phyloP scores from a whole-genome alignment of 225 moss, liverwort and hornwort species.

The Polytrichum commune region DNA sequence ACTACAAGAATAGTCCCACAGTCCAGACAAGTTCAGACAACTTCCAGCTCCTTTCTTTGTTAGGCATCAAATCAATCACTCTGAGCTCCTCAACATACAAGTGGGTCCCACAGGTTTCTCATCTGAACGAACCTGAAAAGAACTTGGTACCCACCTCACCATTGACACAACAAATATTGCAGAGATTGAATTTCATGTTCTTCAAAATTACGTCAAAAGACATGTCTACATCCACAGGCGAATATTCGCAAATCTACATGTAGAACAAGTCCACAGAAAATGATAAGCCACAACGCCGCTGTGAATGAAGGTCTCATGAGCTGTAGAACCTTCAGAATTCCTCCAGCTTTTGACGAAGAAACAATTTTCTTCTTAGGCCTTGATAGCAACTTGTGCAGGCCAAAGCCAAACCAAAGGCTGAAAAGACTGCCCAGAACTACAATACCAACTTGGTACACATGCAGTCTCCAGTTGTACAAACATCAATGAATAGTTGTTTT shows the following conservation, averaged over 20 bases:
- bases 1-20: neutral
- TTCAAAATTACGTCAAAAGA: conserved; percentile 4
- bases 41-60: neutral
- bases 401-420: neutral
- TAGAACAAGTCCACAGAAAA: conserved; percentile 11
- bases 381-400: neutral
- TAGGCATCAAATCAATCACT: neutral
- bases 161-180: neutral
- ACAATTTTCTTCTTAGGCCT: neutral
- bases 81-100: neutral
- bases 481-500: neutral
- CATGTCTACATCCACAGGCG: neutral
- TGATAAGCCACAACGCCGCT: conserved; percentile 9
- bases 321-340: conserved; percentile 1
- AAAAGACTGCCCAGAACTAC: neutral
- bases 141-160: neutral
- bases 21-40: neutral
- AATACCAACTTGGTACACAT: neutral
- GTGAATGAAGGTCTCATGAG: neutral
- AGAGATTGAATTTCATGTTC: neutral
- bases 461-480: conserved; percentile 3
- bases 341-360: conserved; percentile 3
- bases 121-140: neutral
- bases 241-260: conserved; percentile 8
- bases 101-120: neutral